Conservation (phyloP, 2,329 filamentous ascomycete genomes). For the Aspergillus tamarii region DNA sequence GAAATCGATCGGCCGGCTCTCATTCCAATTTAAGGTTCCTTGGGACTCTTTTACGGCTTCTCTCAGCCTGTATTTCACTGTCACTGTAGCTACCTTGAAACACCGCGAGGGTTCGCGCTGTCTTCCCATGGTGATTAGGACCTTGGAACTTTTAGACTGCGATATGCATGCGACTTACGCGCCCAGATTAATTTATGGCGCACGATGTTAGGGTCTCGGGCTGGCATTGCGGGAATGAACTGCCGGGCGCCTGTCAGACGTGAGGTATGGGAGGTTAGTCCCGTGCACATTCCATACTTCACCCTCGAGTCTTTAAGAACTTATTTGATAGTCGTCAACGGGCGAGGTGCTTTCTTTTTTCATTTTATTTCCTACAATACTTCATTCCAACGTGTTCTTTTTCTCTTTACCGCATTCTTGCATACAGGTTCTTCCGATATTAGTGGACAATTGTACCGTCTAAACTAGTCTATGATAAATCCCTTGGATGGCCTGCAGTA, state of each 20-base stretch:
- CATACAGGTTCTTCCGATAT: background rate
- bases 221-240: background rate
- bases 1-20: background rate
- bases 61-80: constrained; percentile 17
- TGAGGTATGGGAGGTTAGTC: background rate
- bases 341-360: background rate
- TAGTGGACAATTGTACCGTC: background rate
- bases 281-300: constrained; percentile 9
- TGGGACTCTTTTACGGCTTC: constrained; percentile 1
- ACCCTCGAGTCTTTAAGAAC: background rate
- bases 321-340: constrained; percentile 1
- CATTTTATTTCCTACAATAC: background rate
- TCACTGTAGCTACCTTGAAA: constrained; percentile 11
- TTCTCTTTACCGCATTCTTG: background rate
- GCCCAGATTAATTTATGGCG: background rate
- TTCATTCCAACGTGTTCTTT: background rate
- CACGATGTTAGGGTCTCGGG: background rate
- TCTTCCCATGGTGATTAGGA: background rate
- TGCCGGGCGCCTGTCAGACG: background rate
- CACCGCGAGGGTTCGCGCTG: constrained; percentile 1
- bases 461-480: background rate
- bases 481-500: background rate
- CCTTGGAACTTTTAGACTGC: background rate
- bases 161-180: background rate
- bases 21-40: constrained; percentile 11